phyloP scores from a whole-genome alignment of 192 early-diverging fungal species.

The Lunasporangiospora selenospora region DNA sequence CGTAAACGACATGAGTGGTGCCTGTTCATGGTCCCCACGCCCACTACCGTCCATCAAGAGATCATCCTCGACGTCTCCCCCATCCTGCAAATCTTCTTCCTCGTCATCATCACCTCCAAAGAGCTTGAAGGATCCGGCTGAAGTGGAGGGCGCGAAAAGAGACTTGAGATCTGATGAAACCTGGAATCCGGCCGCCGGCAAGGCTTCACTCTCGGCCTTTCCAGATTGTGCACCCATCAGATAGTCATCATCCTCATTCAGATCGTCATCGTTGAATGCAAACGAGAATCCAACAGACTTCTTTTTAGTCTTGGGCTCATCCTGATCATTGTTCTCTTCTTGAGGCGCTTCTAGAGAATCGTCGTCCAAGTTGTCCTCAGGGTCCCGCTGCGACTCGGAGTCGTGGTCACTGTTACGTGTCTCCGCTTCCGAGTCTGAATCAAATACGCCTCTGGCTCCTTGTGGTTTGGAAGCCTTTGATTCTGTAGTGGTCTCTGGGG shows the following conservation, averaged over 20 bases:
- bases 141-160: conserved; percentile 24
- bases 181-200: conserved; percentile 16
- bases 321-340: not conserved
- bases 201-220: conserved; percentile 13
- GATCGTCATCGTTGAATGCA: conserved; percentile 16
- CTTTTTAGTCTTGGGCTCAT: conserved; percentile 9
- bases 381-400: too few species aligned
- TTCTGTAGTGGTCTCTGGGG: too few species aligned
- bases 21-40: conserved; percentile 14
- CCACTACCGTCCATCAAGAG: not conserved
- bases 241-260: conserved; percentile 18
- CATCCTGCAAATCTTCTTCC: conserved; percentile 10
- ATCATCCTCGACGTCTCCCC: conserved; percentile 36
- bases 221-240: not conserved
- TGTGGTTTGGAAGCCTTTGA: too few species aligned
- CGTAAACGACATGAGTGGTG: conserved; percentile 10
- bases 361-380: too few species aligned
- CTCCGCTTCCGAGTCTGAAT: conserved; percentile 5
- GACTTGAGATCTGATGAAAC: conserved; percentile 38
- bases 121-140: conserved; percentile 50
- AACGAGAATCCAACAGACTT: conserved; percentile 45
- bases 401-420: too few species aligned
- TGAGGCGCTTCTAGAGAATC: too few species aligned
- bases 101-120: conserved; percentile 54
- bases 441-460: too few species aligned